Evolutionary conservation across 495 filamentous ascomycete species (phyloP).

Genomic region (Podospora didyma): DNA sequence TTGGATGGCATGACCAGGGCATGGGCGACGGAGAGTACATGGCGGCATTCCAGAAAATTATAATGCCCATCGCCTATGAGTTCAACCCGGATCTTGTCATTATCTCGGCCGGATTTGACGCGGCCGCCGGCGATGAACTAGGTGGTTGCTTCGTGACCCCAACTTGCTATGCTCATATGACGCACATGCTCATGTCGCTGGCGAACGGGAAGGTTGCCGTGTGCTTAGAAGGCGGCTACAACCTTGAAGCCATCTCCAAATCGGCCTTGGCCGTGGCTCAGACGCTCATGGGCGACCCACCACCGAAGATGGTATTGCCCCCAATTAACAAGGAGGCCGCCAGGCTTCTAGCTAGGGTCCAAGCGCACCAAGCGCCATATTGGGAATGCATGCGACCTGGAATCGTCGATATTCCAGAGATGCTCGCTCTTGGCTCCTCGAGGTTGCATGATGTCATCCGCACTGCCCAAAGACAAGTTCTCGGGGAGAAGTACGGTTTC

Average conservation of each 20-base stretch:
- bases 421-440: constrained; percentile 27
- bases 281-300: constrained; percentile 92
- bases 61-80: constrained; percentile 94
- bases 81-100: constrained; percentile 95
- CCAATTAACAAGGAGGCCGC: constrained; percentile 47
- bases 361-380: constrained; percentile 50
- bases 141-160: constrained; percentile 91
- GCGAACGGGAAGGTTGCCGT: constrained; percentile 86
- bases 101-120: constrained; percentile 94
- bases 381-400: constrained; percentile 59
- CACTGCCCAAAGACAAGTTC: constrained; percentile 60
- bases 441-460: constrained; percentile 67
- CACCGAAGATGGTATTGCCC: constrained; percentile 58
- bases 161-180: constrained; percentile 94
- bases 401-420: constrained; percentile 39
- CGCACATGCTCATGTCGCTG: constrained; percentile 97
- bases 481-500: constrained; percentile 72
- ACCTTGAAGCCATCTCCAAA: constrained; percentile 83
- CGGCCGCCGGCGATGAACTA: constrained; percentile 85
- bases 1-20: constrained; percentile 85
- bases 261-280: constrained; percentile 88
- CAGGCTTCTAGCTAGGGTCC: constrained; percentile 46
- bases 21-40: constrained; percentile 98
- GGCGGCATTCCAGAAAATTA: constrained; percentile 88
- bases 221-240: constrained; percentile 94